Evolutionary conservation across 176 grass and related monocot species (phyloP).

Genomic region (Bonia amplexicaulis): DNA sequence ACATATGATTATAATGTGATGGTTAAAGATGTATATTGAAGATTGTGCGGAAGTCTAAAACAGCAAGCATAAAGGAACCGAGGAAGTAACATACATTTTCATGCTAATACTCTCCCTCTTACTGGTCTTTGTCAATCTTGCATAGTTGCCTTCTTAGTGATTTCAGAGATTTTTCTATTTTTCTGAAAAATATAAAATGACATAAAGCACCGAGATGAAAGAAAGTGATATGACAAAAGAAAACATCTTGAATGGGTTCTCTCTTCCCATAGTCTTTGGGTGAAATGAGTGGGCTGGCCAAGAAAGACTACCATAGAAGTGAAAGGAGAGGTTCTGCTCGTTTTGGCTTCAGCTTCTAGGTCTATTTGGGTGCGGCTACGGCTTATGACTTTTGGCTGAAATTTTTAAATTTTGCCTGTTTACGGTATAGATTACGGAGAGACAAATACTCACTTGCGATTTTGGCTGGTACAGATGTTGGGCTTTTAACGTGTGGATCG

Average conservation of each 20-base stretch:
- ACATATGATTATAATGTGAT: too few species aligned
- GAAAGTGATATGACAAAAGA: background rate
- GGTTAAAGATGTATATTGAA: too few species aligned
- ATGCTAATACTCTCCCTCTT: background rate
- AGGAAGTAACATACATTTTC: background rate
- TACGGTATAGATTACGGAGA: too few species aligned
- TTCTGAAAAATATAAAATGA: background rate
- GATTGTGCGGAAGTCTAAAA: too few species aligned
- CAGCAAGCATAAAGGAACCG: too few species aligned
- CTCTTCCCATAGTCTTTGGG: background rate
- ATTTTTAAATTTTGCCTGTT: too few species aligned
- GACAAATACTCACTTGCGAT: too few species aligned
- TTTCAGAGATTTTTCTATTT: background rate
- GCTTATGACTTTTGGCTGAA: too few species aligned
- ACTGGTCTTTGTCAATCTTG: background rate
- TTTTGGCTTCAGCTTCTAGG: too few species aligned
- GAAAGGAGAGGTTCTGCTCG: background rate
- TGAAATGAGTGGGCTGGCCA: background rate
- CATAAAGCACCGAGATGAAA: background rate
- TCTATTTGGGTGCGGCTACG: too few species aligned
- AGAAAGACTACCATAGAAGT: background rate
- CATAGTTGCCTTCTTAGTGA: background rate
- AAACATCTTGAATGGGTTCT: background rate
- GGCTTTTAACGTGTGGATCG: too few species aligned
- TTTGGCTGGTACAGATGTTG: too few species aligned